Percentiles rank a stretch among this genome's conserved stretches.
Evolutionary conservation across 2,329 filamentous ascomycete genomes (phyloP).

Genomic region (Aspergillus pseudoviridinutans): DNA sequence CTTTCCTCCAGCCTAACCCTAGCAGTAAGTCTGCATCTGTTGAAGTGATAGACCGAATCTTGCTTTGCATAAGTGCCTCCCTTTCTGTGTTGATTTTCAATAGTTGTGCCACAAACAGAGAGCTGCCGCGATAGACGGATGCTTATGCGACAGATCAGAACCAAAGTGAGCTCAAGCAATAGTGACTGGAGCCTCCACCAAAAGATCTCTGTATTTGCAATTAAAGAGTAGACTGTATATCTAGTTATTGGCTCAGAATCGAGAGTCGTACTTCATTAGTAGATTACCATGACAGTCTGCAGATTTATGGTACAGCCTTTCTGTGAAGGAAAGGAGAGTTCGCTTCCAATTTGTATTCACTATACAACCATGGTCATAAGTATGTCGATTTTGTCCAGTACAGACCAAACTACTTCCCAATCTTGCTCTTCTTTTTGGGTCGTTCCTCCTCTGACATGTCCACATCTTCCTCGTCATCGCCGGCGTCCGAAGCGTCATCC

Average conservation of each 20-base stretch:
- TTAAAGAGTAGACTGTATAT: neutral
- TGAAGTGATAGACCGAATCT: neutral
- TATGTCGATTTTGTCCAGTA: neutral
- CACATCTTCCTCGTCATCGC: slow-evolving; percentile 37
- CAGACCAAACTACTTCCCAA: slow-evolving; percentile 27
- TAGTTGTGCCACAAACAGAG: neutral
- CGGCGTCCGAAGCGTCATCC: slow-evolving; percentile 44
- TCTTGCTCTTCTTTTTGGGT: slow-evolving; percentile 63
- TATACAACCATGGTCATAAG: slow-evolving; percentile 9
- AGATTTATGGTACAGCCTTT: neutral
- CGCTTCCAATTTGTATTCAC: slow-evolving; percentile 5
- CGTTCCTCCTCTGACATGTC: slow-evolving; percentile 43
- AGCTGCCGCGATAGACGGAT: neutral
- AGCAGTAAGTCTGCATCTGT: neutral
- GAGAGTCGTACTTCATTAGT: neutral
- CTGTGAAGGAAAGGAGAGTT: neutral
- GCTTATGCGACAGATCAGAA: neutral
- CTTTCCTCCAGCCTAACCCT: neutral
- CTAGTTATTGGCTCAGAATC: neutral
- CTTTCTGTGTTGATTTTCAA: neutral
- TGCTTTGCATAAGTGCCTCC: neutral
- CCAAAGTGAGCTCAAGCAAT: neutral
- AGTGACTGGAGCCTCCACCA: neutral
- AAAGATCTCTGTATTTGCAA: neutral
- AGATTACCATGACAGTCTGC: neutral